Conservation (phyloP, 2,329 filamentous ascomycete species). For the Ascochyta pisi region DNA sequence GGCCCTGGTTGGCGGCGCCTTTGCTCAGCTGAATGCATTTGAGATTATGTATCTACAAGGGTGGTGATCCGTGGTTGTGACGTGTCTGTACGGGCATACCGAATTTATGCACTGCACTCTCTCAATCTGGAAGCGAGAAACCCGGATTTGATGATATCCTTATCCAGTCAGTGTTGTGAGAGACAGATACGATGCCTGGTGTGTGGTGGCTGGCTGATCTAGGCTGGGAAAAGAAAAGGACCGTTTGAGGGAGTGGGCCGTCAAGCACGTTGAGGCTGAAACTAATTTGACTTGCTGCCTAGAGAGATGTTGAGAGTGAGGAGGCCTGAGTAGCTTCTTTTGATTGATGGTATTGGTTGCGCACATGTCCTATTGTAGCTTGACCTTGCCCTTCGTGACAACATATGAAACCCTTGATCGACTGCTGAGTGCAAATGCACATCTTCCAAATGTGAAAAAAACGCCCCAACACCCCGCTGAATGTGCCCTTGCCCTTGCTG, state of each 20-base stretch:
- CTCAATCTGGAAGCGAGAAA: not conserved
- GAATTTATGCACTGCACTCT: not conserved
- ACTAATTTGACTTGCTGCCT: not conserved
- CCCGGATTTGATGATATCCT: no score
- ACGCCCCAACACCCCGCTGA: conserved; percentile 14
- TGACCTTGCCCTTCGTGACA: conserved; percentile 1
- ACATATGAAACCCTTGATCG: conserved; percentile 1
- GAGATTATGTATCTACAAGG: not conserved
- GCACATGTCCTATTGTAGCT: not conserved
- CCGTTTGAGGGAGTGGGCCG: conserved; percentile 11
- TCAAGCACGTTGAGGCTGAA: conserved; percentile 14
- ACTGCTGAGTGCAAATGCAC: not conserved
- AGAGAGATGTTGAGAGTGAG: not conserved
- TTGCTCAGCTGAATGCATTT: not conserved
- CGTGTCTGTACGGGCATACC: conserved; percentile 9
- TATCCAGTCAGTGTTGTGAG: not conserved
- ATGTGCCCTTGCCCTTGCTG: not conserved
- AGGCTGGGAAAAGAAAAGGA: conserved; percentile 5
- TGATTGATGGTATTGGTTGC: not conserved
- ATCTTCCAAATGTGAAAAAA: not conserved
- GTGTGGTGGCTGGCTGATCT: conserved; percentile 18
- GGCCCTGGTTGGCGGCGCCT: not conserved
- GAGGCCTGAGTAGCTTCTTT: not conserved
- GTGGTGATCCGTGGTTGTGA: not conserved
- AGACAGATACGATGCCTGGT: conserved; percentile 1